A percentile compares a stretch with the other conserved stretches of the same genome.
These are phyloP conservation scores for Protomyces arabidopsidicola DNA, from an alignment of 1,139 yeast genomes.

Conservation along the genomic window DNA sequence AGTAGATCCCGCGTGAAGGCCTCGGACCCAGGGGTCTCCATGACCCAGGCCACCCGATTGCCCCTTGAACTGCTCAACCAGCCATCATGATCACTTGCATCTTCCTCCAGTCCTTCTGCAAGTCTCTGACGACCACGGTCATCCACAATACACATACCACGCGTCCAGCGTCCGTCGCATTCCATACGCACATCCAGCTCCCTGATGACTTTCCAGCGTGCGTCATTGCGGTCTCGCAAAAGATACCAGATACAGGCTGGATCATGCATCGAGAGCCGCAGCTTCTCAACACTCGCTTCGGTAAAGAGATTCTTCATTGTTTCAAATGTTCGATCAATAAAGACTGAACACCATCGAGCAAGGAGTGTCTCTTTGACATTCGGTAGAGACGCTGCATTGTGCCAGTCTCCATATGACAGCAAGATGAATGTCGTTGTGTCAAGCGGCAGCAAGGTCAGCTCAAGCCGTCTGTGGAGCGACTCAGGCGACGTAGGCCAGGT, in stretches of 20 bases:
- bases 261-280: slow-evolving; percentile 41
- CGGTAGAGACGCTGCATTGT: slow-evolving; percentile 32
- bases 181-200: slow-evolving; percentile 43
- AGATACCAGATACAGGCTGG: slow-evolving; percentile 35
- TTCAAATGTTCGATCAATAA: slow-evolving; percentile 41
- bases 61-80: slow-evolving; percentile 38
- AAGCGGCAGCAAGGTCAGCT: slow-evolving; percentile 41
- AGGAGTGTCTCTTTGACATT: slow-evolving; percentile 33
- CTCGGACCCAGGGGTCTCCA: slow-evolving; percentile 35
- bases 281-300: slow-evolving; percentile 28
- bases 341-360: slow-evolving; percentile 40
- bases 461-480: neutral
- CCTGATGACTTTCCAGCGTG: slow-evolving; percentile 37
- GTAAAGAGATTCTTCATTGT: slow-evolving; percentile 35
- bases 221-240: slow-evolving; percentile 36
- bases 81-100: slow-evolving; percentile 34
- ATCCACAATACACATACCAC: slow-evolving; percentile 42
- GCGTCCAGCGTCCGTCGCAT: slow-evolving; percentile 41
- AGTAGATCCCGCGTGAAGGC: slow-evolving; percentile 2
- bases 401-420: slow-evolving; percentile 34
- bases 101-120: slow-evolving; percentile 26
- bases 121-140: slow-evolving; percentile 37
- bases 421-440: slow-evolving; percentile 42
- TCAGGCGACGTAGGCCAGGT: slow-evolving; percentile 34
- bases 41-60: slow-evolving; percentile 37